These are phyloP conservation scores for Phaseolus coccineus DNA, from an alignment of 331 rosid genomes.

Conservation along the genomic window DNA sequence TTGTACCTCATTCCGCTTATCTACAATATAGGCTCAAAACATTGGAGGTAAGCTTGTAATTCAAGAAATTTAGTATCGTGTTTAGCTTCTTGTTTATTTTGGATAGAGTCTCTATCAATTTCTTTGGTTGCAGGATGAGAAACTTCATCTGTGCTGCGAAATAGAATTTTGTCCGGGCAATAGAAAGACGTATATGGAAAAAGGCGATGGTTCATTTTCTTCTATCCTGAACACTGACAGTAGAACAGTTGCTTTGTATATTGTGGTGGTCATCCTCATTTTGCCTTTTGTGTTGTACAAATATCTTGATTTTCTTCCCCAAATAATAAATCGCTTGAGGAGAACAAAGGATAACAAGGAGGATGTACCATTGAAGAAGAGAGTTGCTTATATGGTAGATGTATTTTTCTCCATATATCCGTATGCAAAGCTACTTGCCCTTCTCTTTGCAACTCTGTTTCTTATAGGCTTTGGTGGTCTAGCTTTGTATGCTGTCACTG, in stretches of 20 bases:
- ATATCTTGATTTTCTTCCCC: slow-evolving; percentile 80
- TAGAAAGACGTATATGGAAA: slow-evolving; percentile 37
- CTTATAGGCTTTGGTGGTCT: slow-evolving; percentile 94
- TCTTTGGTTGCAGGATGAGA: slow-evolving; percentile 65
- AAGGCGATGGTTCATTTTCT: slow-evolving; percentile 40
- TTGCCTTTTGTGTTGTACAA: slow-evolving; percentile 81
- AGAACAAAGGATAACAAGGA: slow-evolving; percentile 72
- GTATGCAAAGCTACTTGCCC: slow-evolving; percentile 94
- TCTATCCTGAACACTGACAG: slow-evolving; percentile 50
- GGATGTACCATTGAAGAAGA: slow-evolving; percentile 90
- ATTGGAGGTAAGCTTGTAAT: slow-evolving; percentile 63
- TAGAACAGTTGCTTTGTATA: slow-evolving; percentile 77
- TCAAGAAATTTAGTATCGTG: background rate
- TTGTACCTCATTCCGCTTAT: slow-evolving; percentile 61
- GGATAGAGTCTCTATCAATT: background rate
- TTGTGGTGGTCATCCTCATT: slow-evolving; percentile 63
- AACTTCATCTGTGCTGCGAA: slow-evolving; percentile 47
- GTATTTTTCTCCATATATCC: slow-evolving; percentile 97
- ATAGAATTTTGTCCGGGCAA: slow-evolving; percentile 41
- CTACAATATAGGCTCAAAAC: slow-evolving; percentile 61
- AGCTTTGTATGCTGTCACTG: slow-evolving; percentile 92
- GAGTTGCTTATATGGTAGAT: slow-evolving; percentile 91
- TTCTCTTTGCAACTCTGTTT: slow-evolving; percentile 89
- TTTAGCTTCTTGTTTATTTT: slow-evolving; percentile 27
- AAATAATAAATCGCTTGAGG: slow-evolving; percentile 57